A percentile compares a stretch with the other conserved stretches of the same genome.
These are phyloP conservation scores for Pichia sp. DNA, from an alignment of 1,139 yeast genomes.

Conservation along the genomic window DNA sequence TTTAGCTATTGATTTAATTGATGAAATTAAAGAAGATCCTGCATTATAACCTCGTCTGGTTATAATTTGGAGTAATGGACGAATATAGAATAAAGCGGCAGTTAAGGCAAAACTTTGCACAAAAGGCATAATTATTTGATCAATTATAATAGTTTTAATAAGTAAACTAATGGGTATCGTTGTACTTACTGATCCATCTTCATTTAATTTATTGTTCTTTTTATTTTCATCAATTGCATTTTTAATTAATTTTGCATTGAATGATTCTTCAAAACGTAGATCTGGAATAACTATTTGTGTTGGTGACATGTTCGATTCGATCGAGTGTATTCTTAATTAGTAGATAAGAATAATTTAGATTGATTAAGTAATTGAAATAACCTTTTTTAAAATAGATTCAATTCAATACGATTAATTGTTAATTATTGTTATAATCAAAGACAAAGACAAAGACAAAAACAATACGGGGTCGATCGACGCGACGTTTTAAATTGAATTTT, in stretches of 20 bases:
- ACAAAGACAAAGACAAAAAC: too few relatives aligned
- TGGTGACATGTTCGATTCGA: neutral
- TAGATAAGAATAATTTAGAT: too few relatives aligned
- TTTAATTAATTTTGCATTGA: slow-evolving; percentile 40
- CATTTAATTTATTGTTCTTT: neutral
- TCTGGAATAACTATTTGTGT: slow-evolving; percentile 45
- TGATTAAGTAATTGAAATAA: too few relatives aligned
- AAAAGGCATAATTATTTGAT: slow-evolving; percentile 65
- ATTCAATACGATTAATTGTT: too few relatives aligned
- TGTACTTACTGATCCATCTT: neutral
- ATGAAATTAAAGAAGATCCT: slow-evolving; percentile 1
- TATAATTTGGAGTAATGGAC: slow-evolving; percentile 34
- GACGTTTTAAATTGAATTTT: too few relatives aligned
- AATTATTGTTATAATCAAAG: too few relatives aligned
- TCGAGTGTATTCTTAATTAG: too few relatives aligned
- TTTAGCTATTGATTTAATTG: neutral
- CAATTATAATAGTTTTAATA: slow-evolving; percentile 51
- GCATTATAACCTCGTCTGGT: slow-evolving; percentile 1
- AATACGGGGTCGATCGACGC: too few relatives aligned
- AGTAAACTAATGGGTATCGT: slow-evolving; percentile 31
- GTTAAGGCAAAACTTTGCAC: slow-evolving; percentile 51
- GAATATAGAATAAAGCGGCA: slow-evolving; percentile 33
- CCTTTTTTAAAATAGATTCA: too few relatives aligned
- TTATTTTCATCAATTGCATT: slow-evolving; percentile 17
- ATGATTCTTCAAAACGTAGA: slow-evolving; percentile 58